Percentiles rank a stretch among this genome's conserved stretches.
Evolutionary conservation across 441 rosid genomes (phyloP).

Genomic region (Eutrema salsugineum): DNA sequence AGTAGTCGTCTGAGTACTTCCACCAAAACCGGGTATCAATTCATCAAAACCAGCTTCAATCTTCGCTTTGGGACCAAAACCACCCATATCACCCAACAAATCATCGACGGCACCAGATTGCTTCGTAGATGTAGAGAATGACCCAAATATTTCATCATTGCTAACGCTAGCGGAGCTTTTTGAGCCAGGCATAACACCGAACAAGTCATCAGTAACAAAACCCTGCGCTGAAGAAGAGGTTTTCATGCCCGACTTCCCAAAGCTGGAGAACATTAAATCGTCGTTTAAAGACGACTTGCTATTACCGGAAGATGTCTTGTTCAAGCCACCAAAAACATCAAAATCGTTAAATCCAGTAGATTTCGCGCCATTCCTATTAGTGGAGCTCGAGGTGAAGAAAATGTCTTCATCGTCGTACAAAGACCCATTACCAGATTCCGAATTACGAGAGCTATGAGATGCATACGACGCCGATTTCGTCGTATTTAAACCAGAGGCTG

Average conservation of each 20-base stretch:
- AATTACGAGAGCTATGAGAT: conserved; percentile 2
- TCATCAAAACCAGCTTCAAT: conserved; percentile 50
- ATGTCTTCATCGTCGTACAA: conserved; percentile 29
- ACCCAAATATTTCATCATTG: conserved; percentile 44
- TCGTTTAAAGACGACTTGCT: conserved; percentile 38
- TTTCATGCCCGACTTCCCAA: conserved; percentile 29
- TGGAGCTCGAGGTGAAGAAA: conserved; percentile 26
- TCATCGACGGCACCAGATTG: conserved; percentile 43
- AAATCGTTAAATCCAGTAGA: conserved; percentile 39
- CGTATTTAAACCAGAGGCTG: conserved; percentile 17
- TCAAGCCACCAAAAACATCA: conserved; percentile 49
- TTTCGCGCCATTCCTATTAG: conserved; percentile 16
- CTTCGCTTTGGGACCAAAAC: conserved; percentile 29
- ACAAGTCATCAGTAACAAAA: conserved; percentile 49
- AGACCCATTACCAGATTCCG: conserved; percentile 34
- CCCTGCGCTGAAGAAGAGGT: conserved; percentile 16
- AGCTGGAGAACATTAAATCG: conserved; percentile 44
- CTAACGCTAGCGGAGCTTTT: conserved; percentile 30
- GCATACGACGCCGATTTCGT: conserved; percentile 34
- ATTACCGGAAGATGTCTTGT: conserved; percentile 22
- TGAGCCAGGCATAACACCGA: conserved; percentile 45
- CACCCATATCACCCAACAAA: conserved; percentile 53
- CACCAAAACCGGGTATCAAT: conserved; percentile 76
- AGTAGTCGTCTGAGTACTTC: conserved; percentile 30
- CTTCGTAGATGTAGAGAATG: conserved; percentile 40